Conservation (phyloP, 495 filamentous ascomycete species). For the Penicillium simplicissimum region DNA sequence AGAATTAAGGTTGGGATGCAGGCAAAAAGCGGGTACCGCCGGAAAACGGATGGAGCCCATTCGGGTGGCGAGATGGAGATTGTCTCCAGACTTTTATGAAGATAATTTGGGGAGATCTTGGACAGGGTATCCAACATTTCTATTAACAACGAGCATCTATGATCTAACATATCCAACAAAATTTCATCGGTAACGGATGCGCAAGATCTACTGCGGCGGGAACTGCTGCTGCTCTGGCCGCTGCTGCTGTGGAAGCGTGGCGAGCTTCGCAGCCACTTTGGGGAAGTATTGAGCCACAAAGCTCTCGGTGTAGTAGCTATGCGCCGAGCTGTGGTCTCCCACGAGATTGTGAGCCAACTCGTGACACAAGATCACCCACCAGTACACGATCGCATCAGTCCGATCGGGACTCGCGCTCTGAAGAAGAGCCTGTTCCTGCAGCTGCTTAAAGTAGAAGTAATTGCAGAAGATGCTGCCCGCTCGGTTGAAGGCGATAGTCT, state of each 20-base stretch:
- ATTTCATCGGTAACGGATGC: neutral
- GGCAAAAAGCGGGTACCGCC: conserved; percentile 35
- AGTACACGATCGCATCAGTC: conserved; percentile 75
- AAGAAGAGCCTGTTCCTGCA: conserved; percentile 60
- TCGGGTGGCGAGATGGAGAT: conserved; percentile 15
- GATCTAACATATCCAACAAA: neutral
- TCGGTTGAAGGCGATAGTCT: conserved; percentile 90
- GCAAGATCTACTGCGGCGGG: neutral
- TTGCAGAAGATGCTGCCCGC: conserved; percentile 92
- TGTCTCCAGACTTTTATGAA: neutral
- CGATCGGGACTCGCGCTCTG: conserved; percentile 42
- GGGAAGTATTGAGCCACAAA: conserved; percentile 57
- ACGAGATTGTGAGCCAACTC: conserved; percentile 95
- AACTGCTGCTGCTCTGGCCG: neutral
- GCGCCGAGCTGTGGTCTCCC: conserved; percentile 71
- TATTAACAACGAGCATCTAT: neutral
- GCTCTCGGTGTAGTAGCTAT: conserved; percentile 74
- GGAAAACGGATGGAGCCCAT: conserved; percentile 22
- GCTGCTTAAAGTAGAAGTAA: conserved; percentile 76
- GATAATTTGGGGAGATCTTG: neutral
- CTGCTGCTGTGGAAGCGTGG: conserved; percentile 17
- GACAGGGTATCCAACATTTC: conserved; percentile 18
- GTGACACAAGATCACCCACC: conserved; percentile 90
- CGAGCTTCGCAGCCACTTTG: conserved; percentile 45
- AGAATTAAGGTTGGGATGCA: conserved; percentile 29